Percentiles rank a stretch among this genome's conserved stretches.
phyloP scores from a whole-genome alignment of 2,329 filamentous ascomycete species.

The Fusarium sp. region DNA sequence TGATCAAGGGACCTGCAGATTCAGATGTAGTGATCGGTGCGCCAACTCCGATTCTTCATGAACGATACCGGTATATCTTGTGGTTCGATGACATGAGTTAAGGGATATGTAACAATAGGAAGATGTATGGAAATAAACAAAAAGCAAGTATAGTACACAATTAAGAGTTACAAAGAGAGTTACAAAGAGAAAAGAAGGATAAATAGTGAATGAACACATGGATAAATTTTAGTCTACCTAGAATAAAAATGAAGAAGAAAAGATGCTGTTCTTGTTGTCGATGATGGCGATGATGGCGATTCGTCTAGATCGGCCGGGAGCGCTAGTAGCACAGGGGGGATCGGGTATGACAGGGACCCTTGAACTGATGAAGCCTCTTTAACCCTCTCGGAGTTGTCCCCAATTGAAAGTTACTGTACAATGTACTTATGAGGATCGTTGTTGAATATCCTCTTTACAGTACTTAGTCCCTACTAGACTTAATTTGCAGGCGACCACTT shows the following conservation, averaged over 20 bases:
- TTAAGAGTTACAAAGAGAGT: no score
- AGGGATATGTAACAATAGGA: background rate
- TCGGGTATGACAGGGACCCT: background rate
- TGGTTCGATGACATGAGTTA: background rate
- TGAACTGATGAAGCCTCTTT: background rate
- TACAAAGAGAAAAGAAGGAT: no score
- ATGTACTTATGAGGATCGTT: background rate
- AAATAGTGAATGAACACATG: no score
- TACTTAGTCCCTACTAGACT: background rate
- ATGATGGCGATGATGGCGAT: no score
- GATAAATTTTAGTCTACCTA: no score
- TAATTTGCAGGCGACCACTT: background rate
- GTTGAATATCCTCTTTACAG: background rate
- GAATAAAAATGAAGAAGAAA: background rate
- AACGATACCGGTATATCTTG: slow-evolving; percentile 1
- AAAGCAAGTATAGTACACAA: background rate
- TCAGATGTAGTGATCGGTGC: slow-evolving; percentile 19
- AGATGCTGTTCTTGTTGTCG: background rate
- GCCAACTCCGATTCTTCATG: slow-evolving; percentile 19
- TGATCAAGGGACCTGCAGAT: slow-evolving; percentile 17
- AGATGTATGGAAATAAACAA: background rate
- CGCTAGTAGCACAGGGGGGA: background rate
- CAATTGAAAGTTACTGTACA: background rate
- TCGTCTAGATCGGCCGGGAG: no score
- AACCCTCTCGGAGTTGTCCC: background rate